Conservation (phyloP, 2,329 filamentous ascomycete genomes). For the Leptographium radiaticola region DNA sequence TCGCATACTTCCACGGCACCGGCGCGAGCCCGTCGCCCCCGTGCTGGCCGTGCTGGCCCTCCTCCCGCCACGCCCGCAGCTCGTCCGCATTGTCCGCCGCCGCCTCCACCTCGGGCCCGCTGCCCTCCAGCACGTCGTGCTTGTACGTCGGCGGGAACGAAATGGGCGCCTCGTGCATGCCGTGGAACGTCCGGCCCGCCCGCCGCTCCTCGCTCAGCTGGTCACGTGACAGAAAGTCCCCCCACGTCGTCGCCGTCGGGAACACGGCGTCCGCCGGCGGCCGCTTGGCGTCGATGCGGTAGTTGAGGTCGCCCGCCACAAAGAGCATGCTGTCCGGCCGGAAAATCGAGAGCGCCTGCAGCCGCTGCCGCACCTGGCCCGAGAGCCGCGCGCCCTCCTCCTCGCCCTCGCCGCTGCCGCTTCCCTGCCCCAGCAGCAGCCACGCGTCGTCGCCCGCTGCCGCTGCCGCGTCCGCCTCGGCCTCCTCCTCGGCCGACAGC, state of each 20-base stretch:
- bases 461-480: conserved; percentile 17
- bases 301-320: conserved; percentile 87
- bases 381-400: conserved; percentile 10
- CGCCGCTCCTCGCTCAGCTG: conserved; percentile 63
- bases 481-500: conserved; percentile 19
- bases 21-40: conserved; percentile 14
- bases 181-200: conserved; percentile 61
- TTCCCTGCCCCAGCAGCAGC: conserved; percentile 8
- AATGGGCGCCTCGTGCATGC: conserved; percentile 61
- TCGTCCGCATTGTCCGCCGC: conserved; percentile 19
- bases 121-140: conserved; percentile 42
- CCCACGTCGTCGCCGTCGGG: conserved; percentile 53
- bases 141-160: conserved; percentile 91
- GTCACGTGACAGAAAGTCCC: conserved; percentile 56
- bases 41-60: too few relatives aligned
- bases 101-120: conserved; percentile 13
- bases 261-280: conserved; percentile 50
- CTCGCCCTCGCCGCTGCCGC: not conserved
- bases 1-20: conserved; percentile 58
- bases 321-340: conserved; percentile 66
- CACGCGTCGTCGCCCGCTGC: conserved; percentile 21
- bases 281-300: conserved; percentile 60
- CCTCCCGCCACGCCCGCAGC: conserved; percentile 4
- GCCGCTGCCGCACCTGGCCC: conserved; percentile 12
- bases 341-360: conserved; percentile 57